phyloP scores from a whole-genome alignment of 345 rosid species.

The Linum trigynum region DNA sequence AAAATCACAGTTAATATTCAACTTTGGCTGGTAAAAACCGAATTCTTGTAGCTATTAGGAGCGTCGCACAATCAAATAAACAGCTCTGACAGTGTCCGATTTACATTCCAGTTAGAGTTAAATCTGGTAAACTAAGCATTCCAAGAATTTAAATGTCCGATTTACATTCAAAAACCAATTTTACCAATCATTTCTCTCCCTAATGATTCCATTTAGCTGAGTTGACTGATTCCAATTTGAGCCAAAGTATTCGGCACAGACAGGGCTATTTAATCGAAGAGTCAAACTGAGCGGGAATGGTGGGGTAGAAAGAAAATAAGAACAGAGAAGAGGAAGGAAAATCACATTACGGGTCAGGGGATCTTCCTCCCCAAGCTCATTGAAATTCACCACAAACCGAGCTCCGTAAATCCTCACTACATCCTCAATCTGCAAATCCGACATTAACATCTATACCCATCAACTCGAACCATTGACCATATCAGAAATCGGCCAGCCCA shows the following conservation, averaged over 20 bases:
- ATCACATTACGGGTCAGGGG: conserved; percentile 56
- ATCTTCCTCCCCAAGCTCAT: conserved; percentile 56
- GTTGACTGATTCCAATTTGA: not conserved
- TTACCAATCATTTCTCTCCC: not conserved
- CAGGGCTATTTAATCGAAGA: not conserved
- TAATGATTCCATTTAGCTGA: not conserved
- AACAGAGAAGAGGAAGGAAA: not conserved
- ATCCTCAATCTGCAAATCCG: conserved; percentile 42
- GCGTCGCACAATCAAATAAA: no score
- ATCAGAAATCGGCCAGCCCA: no score
- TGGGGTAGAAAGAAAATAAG: not conserved
- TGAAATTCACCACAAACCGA: conserved; percentile 51
- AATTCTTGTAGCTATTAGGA: no score
- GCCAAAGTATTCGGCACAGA: not conserved
- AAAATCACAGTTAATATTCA: not conserved
- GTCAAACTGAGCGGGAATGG: not conserved
- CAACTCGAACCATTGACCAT: no score
- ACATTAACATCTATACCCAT: no score
- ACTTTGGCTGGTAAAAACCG: no score
- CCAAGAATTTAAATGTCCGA: no score
- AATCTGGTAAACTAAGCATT: no score
- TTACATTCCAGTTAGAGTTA: no score
- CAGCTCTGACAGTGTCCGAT: no score
- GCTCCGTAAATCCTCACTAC: conserved; percentile 41
- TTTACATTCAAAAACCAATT: not conserved